Evolutionary conservation across 1,139 yeast species (phyloP), one percentile per base, ranked within the genome.

Genomic region (Eremothecium sinecaudum): DNA sequence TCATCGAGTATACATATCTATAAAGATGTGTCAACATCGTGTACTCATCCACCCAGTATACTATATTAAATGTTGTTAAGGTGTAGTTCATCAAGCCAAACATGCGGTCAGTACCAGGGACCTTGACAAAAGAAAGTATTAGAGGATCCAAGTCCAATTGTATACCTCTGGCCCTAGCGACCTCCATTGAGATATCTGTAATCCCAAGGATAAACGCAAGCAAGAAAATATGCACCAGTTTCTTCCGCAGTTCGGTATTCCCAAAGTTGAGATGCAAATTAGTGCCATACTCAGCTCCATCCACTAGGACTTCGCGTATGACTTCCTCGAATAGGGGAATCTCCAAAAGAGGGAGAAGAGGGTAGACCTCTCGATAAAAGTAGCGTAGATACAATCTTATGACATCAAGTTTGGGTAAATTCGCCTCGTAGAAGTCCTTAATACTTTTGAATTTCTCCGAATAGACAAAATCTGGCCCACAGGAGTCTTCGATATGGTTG

Each of bases 391-490:
- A 31, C 5, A 24, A 11, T 16, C 25, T 13, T 3, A 35, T 15
- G 9, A 33, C 38, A 13, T 21, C 18, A 18, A 22, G 19, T 4
- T 9, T n/a, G 3, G 38, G 38, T 13, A 35, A 21, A 4, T 41
- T 18, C 2, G 31, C 21, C 35, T 51, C 51, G 19, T 50, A 42
- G 9, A 43, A 40, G 1, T 17, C 10, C 5, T 56, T 42, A 4
- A 48, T 43, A 2, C 41, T 32, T 30, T 39, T 38, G n/a, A 56
- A 33, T 3, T 47, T 27, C 8, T 40, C 43, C 1, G 61, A 53
- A 34, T 53, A 56, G 20, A 43, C 47, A 2, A 33, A 37, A 15
- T 41, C 25, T 6, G 29, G 23, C 7, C 10, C 22, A 9, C 29
- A 16, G 11, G 29, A 22, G 24, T 35, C 38, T 16, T 21, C 35